Evolutionary conservation across 169 alveolate genomes (phyloP).

Genomic region (Cryptosporidium felis): DNA sequence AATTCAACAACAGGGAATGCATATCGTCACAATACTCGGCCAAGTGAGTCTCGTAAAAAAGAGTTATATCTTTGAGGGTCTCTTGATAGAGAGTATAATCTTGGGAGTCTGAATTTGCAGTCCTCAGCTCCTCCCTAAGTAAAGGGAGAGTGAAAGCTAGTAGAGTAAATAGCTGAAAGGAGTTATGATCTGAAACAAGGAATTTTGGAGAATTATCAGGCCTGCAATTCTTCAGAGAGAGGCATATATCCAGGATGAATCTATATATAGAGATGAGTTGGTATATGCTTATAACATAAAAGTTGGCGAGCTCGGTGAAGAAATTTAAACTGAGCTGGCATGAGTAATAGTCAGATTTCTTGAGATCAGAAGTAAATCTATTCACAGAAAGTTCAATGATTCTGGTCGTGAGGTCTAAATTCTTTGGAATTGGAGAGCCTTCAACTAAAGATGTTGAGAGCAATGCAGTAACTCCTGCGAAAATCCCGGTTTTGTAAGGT

Average conservation of each 20-base stretch:
- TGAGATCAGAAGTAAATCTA: constrained; percentile 20
- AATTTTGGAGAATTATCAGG: neutral
- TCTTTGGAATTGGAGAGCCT: constrained; percentile 6
- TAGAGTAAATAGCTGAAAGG: constrained; percentile 40
- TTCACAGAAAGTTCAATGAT: constrained; percentile 19
- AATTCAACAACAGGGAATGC: neutral
- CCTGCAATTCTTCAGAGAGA: neutral
- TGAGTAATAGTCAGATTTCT: constrained; percentile 3
- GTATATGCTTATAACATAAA: neutral
- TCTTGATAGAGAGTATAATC: constrained; percentile 4
- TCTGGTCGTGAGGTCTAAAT: constrained; percentile 1
- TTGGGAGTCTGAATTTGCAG: neutral
- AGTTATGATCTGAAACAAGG: constrained; percentile 1
- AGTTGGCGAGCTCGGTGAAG: constrained; percentile 42
- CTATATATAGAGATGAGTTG: constrained; percentile 48
- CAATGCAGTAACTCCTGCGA: constrained; percentile 63
- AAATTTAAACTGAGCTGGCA: constrained; percentile 15
- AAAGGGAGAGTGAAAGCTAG: constrained; percentile 48
- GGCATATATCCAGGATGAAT: neutral
- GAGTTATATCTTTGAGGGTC: neutral
- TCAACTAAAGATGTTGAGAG: constrained; percentile 59
- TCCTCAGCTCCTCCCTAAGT: constrained; percentile 42
- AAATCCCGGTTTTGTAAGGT: constrained; percentile 61
- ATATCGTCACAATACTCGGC: constrained; percentile 4
- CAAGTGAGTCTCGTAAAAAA: constrained; percentile 22